These are phyloP conservation scores for Fusarium oxysporum DNA, from an alignment of 2,329 filamentous ascomycete species.

Conservation along the genomic window DNA sequence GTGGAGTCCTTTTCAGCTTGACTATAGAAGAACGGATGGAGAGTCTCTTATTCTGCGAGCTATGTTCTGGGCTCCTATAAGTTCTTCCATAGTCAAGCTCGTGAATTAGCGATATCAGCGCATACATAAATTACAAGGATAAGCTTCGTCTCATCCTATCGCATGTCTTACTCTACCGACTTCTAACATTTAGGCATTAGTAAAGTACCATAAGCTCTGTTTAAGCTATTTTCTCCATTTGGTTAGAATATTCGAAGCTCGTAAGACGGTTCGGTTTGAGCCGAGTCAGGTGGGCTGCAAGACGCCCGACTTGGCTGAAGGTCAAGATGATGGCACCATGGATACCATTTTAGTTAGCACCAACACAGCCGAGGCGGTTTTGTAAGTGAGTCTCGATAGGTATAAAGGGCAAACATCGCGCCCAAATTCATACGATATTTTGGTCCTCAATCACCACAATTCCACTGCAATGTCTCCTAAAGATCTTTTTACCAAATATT, in stretches of 20 bases:
- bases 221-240: background rate
- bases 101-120: background rate
- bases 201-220: background rate
- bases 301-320: background rate
- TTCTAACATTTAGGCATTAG: background rate
- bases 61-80: background rate
- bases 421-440: background rate
- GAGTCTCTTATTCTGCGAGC: background rate
- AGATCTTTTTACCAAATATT: conserved; percentile 11
- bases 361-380: background rate
- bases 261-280: background rate
- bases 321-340: background rate
- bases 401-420: background rate
- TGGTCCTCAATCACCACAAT: background rate
- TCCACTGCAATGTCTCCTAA: conserved; percentile 8
- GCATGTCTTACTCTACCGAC: background rate
- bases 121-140: background rate
- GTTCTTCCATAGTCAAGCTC: background rate
- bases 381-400: background rate
- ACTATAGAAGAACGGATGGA: background rate
- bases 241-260: background rate
- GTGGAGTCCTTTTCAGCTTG: background rate
- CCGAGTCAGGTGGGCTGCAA: background rate
- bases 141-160: background rate
- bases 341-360: background rate